Percentiles rank a stretch among this genome's conserved stretches.
phyloP scores from a whole-genome alignment of 2,329 filamentous ascomycete genomes.

The Zasmidium citrigriseum region DNA sequence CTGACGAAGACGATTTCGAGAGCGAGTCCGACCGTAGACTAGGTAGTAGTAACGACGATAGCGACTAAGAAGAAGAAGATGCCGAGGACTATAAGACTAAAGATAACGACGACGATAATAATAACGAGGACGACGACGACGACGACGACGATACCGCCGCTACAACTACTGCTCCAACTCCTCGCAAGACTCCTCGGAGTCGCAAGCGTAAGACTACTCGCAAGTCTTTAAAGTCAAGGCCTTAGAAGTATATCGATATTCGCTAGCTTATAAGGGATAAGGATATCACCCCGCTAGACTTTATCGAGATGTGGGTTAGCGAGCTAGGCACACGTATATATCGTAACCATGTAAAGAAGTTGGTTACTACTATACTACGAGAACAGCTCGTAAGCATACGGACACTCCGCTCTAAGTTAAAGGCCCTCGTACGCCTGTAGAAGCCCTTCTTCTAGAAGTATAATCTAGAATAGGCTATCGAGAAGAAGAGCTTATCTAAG shows the following conservation, averaged over 20 bases:
- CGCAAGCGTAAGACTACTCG: not conserved
- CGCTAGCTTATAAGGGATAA: not conserved
- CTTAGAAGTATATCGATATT: not conserved
- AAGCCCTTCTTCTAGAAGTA: not conserved
- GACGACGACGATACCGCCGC: no score
- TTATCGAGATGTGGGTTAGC: not conserved
- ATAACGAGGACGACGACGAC: not conserved
- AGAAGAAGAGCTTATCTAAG: not conserved
- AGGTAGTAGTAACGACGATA: not conserved
- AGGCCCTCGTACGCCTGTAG: not conserved
- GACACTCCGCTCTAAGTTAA: not conserved
- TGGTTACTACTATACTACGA: not conserved
- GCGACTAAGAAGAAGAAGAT: not conserved
- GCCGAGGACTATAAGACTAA: not conserved
- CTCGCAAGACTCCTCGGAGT: not conserved
- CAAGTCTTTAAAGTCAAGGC: not conserved
- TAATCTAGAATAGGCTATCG: not conserved
- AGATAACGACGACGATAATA: not conserved
- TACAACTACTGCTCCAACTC: not conserved
- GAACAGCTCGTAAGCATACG: not conserved
- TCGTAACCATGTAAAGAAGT: not conserved
- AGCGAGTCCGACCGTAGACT: not conserved
- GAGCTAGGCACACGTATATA: not conserved
- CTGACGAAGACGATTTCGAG: not conserved
- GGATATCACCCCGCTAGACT: not conserved